Evolutionary conservation across 305 asterid genomes (phyloP).

Genomic region (Solanum hybrid): DNA sequence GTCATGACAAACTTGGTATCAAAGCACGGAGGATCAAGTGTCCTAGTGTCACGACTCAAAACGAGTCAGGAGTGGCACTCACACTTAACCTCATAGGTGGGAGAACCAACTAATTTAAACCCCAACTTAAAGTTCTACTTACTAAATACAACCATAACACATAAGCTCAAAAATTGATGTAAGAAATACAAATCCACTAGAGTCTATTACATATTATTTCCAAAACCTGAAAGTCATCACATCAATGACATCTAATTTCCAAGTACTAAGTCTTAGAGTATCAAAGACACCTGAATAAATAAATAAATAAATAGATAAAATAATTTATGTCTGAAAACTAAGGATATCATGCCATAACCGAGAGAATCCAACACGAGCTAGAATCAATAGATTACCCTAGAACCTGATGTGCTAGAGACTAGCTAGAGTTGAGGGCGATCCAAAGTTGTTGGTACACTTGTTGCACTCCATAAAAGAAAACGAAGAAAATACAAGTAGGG

Average conservation of each 20-base stretch:
- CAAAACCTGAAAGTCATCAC: not conserved
- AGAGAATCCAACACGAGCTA: not conserved
- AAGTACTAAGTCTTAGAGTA: not conserved
- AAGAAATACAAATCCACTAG: not conserved
- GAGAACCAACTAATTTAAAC: not conserved
- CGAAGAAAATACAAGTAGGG: not conserved
- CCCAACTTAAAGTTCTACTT: not conserved
- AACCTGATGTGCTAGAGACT: not conserved
- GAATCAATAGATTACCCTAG: not conserved
- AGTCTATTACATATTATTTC: too few species aligned
- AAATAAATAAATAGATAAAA: too few species aligned
- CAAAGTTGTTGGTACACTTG: not conserved
- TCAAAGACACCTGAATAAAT: not conserved
- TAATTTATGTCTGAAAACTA: too few species aligned
- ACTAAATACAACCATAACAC: not conserved
- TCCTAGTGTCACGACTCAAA: not conserved
- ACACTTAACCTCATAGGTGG: not conserved
- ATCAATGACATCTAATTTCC: too few species aligned
- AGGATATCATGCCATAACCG: not conserved
- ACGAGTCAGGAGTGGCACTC: not conserved
- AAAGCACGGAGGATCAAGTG: not conserved
- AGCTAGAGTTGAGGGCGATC: not conserved
- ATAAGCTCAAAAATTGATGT: not conserved
- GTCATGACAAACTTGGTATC: not conserved
- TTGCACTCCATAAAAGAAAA: too few species aligned